Evolutionary conservation across 768 basidiomycete genomes (phyloP), one percentile per base, ranked within the genome.

Genomic region (Rickenella mellea): DNA sequence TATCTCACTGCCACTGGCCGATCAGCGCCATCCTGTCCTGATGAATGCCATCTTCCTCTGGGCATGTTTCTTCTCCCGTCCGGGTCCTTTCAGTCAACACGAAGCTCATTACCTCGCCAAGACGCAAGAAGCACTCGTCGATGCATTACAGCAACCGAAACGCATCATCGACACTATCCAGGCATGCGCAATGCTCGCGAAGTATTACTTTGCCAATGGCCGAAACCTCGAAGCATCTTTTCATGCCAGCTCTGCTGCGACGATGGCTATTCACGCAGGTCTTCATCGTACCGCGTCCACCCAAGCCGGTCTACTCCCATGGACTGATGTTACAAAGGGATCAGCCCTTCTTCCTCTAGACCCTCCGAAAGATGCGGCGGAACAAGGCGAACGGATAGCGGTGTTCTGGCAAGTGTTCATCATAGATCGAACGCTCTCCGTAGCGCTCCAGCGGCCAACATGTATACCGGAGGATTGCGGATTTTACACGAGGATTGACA

Each of bases 371-470:
- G 72, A 73, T 48, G 63, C 70, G 29, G 57, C 79, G 37, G 75
- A 78, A 49, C 78, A 80, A 33, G 81, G 79, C 36, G 83, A 87
- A 54, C 69, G 82, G 30, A 78, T 86, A 43, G 58, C 79, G 28
- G 71, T 84, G 0, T 90, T 90, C 51, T 90, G 86, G 86, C 83
- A 87, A 55, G 82, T 84, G 9, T 90, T 78, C 59, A 75, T 76
- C 51, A 65, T 88, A 48, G 86, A 90, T 59, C 74, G 80, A 24
- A 85, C 83, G 54, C 87, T 84, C 83, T 84, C 84, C 17, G 77
- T 80, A 5, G 73, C 77, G 8, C 69, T 87, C 5, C 78, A 76
- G 24, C 79, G 80, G 47, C 82, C 83, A 4, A 64, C 68, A 8
- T 66, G 77, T 30, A 75, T 88, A 30, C 73, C 77, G 12, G 83